Evolutionary conservation across 306 rosid species (phyloP).

Genomic region (Cercis canadensis): DNA sequence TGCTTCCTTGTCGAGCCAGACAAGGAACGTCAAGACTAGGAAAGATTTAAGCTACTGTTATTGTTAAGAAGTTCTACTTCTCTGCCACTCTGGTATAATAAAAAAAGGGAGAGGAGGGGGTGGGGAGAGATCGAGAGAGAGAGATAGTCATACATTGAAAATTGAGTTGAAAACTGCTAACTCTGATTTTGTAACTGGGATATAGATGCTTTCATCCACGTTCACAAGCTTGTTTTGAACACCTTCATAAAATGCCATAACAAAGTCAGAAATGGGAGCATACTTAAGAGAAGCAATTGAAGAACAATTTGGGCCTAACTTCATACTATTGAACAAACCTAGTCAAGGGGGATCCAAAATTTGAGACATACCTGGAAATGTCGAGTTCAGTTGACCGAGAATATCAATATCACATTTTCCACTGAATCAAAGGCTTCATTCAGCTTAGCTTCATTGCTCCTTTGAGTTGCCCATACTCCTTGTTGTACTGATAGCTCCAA

Average conservation of each 20-base stretch:
- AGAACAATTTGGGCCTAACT: too few relatives aligned
- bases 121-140: not conserved
- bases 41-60: too few relatives aligned
- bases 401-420: constrained; percentile 90
- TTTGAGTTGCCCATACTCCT: constrained; percentile 99
- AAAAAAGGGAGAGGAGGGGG: too few relatives aligned
- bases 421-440: constrained; percentile 97
- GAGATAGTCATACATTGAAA: constrained; percentile 62
- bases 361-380: constrained; percentile 85
- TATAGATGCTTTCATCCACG: constrained; percentile 69
- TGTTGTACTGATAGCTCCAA: constrained; percentile 99
- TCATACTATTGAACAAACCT: not conserved
- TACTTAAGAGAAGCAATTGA: too few relatives aligned
- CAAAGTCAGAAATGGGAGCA: constrained; percentile 34
- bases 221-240: constrained; percentile 86
- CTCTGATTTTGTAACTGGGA: constrained; percentile 88
- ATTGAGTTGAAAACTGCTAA: too few relatives aligned
- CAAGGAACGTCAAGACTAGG: too few relatives aligned
- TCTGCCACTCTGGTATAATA: too few relatives aligned
- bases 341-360: constrained; percentile 26
- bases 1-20: too few relatives aligned
- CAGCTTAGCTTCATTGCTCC: constrained; percentile 95
- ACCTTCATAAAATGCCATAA: constrained; percentile 51
- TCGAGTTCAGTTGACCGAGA: constrained; percentile 97
- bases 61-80: too few relatives aligned